Evolutionary conservation across 129 eudicot genomes (phyloP).

Genomic region (Daucus carota): DNA sequence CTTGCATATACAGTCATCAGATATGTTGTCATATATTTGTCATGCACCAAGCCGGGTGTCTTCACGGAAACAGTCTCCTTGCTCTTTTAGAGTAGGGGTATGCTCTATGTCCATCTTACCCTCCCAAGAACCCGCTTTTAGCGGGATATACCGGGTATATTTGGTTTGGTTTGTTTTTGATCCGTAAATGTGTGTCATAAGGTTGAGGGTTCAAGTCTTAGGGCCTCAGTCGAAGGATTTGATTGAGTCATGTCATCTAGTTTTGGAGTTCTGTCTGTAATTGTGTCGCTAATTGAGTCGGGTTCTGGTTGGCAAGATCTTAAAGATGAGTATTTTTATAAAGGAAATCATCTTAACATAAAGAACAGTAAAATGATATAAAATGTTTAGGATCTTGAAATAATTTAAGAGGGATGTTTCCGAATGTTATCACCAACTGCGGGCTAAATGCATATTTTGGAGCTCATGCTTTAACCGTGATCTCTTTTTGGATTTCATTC

Average conservation of each 20-base stretch:
- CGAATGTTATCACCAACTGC: background rate
- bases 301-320: background rate
- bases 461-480: background rate
- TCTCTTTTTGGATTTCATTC: background rate
- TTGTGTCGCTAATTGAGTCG: background rate
- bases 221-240: background rate
- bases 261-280: background rate
- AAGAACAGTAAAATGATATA: too few relatives aligned
- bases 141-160: too few relatives aligned
- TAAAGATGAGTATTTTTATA: background rate
- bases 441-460: background rate
- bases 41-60: too few relatives aligned
- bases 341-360: background rate
- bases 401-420: background rate
- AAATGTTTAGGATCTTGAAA: too few relatives aligned
- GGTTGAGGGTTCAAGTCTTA: background rate
- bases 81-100: too few relatives aligned
- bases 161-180: too few relatives aligned
- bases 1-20: too few relatives aligned
- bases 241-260: background rate
- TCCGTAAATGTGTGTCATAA: background rate
- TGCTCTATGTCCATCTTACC: too few relatives aligned
- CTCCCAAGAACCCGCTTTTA: too few relatives aligned
- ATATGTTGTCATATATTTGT: too few relatives aligned
- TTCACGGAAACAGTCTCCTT: too few relatives aligned